These are phyloP conservation scores for Leccinum boreale DNA, from an alignment of 768 basidiomycete genomes.

Conservation along the genomic window DNA sequence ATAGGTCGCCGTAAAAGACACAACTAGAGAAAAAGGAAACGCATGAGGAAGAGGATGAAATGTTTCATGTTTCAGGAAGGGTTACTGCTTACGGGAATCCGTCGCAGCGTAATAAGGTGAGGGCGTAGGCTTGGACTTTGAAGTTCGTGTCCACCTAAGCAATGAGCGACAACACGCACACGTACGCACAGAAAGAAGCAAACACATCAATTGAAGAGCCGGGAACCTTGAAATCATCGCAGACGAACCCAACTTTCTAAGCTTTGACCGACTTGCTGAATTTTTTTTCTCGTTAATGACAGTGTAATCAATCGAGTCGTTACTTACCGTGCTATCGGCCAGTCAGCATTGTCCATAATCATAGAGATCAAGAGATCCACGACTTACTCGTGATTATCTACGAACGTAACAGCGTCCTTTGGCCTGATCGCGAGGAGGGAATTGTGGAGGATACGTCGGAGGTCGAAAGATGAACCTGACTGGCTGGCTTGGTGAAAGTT, in stretches of 20 bases:
- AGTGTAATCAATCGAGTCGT: constrained; percentile 23
- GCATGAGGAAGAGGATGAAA: not conserved
- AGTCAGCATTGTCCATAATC: not conserved
- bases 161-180: not conserved
- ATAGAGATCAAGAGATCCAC: not conserved
- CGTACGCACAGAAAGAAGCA: not conserved
- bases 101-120: constrained; percentile 66
- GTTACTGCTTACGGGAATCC: constrained; percentile 66
- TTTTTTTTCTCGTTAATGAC: not conserved
- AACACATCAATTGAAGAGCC: not conserved
- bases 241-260: constrained; percentile 77
- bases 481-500: constrained; percentile 80
- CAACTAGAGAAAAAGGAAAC: constrained; percentile 45
- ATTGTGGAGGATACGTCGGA: constrained; percentile 67
- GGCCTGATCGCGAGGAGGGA: constrained; percentile 69
- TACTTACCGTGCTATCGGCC: constrained; percentile 55
- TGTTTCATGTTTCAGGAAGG: too few relatives aligned
- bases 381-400: constrained; percentile 85
- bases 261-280: constrained; percentile 65
- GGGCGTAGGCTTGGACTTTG: constrained; percentile 79
- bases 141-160: constrained; percentile 65
- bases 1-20: constrained; percentile 85
- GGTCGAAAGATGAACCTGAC: constrained; percentile 63
- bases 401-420: constrained; percentile 83
- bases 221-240: not conserved